Evolutionary conservation across 2,329 filamentous ascomycete genomes (phyloP), one percentile per base, ranked within the genome.

Genomic region (Aspergillus pseudotamarii): DNA sequence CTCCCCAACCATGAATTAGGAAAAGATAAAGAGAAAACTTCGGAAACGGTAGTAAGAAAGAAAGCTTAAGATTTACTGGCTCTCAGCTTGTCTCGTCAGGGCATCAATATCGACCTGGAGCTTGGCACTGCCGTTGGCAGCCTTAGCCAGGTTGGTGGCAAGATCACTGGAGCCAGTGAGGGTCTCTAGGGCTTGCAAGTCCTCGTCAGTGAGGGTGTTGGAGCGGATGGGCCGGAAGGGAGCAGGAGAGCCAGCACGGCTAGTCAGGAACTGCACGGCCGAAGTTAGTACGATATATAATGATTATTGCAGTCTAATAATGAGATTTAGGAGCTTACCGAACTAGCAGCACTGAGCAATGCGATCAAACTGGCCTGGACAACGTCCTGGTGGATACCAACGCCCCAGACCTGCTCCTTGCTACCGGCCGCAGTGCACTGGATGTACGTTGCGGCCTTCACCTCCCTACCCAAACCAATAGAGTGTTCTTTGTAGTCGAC

Each of bases 401-500:
- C 73, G 68, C 75, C 75, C 75, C 75, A 77, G 26, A 76, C 72
- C 54, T 73, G 69, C 72, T 92, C 84, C 59, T 85, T 86, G 66
- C 84, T 89, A 54, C 86, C 88, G 4, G 86, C 80, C 23, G 89
- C 85, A 32, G 86, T 93, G 79, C 93, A 97, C 78, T 97, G 92
- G 67, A 98, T 96, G 76, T 96, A 98, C 2, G 94, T 92, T 2
- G 93, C 94, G n/a, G 94, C 94, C 82, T 96, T 96, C 69, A 94
- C 92, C 65, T 93, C 88, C 62, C 88, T 87, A 65, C 92, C 92
- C 58, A 85, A 84, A 68, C 93, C 93, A 70, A 98, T 93, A 32
- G 94, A 91, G 80, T 98, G 94, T 79, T 98, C 95, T 83, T 96
- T 97, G 84, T 98, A 98, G 77, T 97, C 93, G 53, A 89, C 87